Evolutionary conservation across 352 stramenopile species (phyloP), one percentile per base, ranked within the genome.

Genomic region (Phytophthora crassamura): DNA sequence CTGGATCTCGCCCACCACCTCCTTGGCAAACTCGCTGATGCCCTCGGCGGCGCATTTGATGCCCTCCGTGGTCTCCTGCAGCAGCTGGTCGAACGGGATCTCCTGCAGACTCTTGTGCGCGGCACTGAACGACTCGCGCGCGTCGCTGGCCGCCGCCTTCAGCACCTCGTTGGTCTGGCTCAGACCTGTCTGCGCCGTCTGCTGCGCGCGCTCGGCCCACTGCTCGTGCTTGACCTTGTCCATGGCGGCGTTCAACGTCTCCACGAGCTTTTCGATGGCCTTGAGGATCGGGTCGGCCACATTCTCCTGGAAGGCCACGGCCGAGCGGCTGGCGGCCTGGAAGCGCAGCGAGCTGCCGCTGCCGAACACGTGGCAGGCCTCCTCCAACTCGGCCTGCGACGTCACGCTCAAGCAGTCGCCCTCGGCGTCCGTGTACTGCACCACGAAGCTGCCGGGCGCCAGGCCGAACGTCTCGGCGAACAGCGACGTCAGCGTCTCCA

Each of bases 351-450:
- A 78, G 65, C 81, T 86, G 39, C 66, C 69, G 3, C 56, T 57
- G 15, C 82, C 74, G 55, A 92, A 88, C 25, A 89, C 72, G 35
- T 72, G 74, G 51, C 80, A 90, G 4, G 85, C 84, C 52, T 86
- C 76, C 35, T 78, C 48, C 55, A 81, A 92, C 71, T 95, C 87
- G 42, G 68, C 71, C 40, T 92, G 68, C 59, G 85, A 89, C 28
- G 68, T 77, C 67, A 95, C 78, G 52, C 83, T 94, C 16, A 93
- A 52, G 60, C 84, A 76, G 59, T 92, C 83, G 56, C 83, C 77
- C 28, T 94, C 82, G n/a, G 69, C 46, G 72, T 93, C 85, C 48
- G 77, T 93, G 81, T 94, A 95, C 74, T 95, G 84, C 46, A 95
- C 68, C 41, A 86, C 77, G 64, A 93, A 94, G 22, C 59, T 51